Percentiles rank a stretch among this genome's conserved stretches.
Conservation (phyloP, 805 yeast species). For the Ogataea glucozyma region DNA sequence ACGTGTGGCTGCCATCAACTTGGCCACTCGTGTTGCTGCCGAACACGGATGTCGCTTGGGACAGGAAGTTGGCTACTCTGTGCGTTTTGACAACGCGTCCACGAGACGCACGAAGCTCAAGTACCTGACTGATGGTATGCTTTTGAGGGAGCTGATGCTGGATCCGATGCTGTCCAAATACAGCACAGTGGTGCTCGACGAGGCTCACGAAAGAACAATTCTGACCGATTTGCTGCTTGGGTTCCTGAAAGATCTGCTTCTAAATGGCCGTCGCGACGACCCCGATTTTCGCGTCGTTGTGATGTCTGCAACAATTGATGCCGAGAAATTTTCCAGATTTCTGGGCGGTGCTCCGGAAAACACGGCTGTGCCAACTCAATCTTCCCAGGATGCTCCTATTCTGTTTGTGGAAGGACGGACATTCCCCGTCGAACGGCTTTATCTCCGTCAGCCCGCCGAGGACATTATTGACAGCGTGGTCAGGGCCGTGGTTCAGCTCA, state of each 20-base stretch:
- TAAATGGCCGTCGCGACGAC: slow-evolving; percentile 46
- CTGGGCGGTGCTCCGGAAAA: slow-evolving; percentile 72
- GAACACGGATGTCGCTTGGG: slow-evolving; percentile 82
- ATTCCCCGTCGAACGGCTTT: slow-evolving; percentile 76
- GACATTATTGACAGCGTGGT: slow-evolving; percentile 83
- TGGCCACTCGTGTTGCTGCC: slow-evolving; percentile 90
- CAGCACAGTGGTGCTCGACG: slow-evolving; percentile 82
- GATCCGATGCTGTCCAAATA: slow-evolving; percentile 65
- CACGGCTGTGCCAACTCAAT: no score
- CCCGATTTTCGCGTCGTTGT: slow-evolving; percentile 65
- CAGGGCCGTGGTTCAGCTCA: slow-evolving; percentile 73
- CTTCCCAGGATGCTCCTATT: no score
- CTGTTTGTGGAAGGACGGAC: slow-evolving; percentile 87
- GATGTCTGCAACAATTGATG: slow-evolving; percentile 97
- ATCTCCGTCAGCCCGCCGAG: slow-evolving; percentile 63
- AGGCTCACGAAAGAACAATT: slow-evolving; percentile 96
- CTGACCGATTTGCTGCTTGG: slow-evolving; percentile 89
- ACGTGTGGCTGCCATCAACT: slow-evolving; percentile 93
- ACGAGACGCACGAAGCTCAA: slow-evolving; percentile 64
- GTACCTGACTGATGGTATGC: slow-evolving; percentile 97
- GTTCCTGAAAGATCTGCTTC: slow-evolving; percentile 68
- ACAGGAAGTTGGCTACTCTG: slow-evolving; percentile 85
- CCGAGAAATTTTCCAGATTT: slow-evolving; percentile 78
- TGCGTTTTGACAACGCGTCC: slow-evolving; percentile 79
- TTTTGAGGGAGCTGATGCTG: slow-evolving; percentile 84